Evolutionary conservation across 2,329 filamentous ascomycete genomes (phyloP), one percentile per base, ranked within the genome.

Genomic region (Colletotrichum lentis): DNA sequence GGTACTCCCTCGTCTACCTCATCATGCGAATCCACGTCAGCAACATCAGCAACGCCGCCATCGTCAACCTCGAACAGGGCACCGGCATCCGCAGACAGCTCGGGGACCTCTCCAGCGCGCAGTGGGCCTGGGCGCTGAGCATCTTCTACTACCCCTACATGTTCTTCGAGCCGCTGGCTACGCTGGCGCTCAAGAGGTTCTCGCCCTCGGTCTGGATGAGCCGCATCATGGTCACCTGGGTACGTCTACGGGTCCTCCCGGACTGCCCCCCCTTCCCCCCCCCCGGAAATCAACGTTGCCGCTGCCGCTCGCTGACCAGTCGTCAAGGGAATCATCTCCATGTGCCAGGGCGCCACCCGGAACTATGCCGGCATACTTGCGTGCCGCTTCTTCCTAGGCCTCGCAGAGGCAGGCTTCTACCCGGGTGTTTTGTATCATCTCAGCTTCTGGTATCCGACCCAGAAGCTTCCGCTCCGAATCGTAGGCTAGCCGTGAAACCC

Each of bases 371-470:
- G 73, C 1, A 73, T 77, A 5, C 39, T 77, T 52, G 71, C 70
- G 2, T 71, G 71, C 27, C 72, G 74, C 1, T 77, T 74, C 62
- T 73, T 73, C 37, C 61, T 77, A 1, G 74, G 75, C 0, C 67
- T 73, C 6, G 72, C 75, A 3, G 75, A 76, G 58, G 74, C 74
- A 24, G 74, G 75, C 0, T 75, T 75, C n/a, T 75, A 75, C 24
- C 74, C 74, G 3, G 74, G 74, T 6, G 74, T 76, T 0, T 57
- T 75, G 68, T 75, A 74, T 46, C 73, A 75, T 52, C 35, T 76
- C 16, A 74, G 73, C 71, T 66, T 78, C 64, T 78, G 77, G 77
- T 78, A 77, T 64, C 75, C 76, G 0, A 73, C 76, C 5, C 71
- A 77, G 1, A 73, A 72, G 49, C 73, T 77, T 8, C 70, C 77